These are phyloP conservation scores for Aegilops tauschii DNA, from an alignment of 176 grass and related monocot species.

Conservation along the genomic window DNA sequence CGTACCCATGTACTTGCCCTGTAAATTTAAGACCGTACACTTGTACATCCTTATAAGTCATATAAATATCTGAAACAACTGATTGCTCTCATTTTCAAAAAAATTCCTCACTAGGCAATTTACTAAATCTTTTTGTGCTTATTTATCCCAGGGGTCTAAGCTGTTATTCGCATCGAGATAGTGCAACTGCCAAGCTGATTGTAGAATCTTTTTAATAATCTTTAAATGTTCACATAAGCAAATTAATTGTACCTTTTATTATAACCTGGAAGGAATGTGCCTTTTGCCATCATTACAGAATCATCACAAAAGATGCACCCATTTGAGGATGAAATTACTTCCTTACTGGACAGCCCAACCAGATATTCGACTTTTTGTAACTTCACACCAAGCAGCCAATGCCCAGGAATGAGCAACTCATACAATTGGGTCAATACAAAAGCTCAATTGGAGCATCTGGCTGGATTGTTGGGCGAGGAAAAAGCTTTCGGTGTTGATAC, in stretches of 20 bases:
- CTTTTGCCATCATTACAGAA: constrained; percentile 44
- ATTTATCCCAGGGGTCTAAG: neutral
- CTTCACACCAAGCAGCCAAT: constrained; percentile 31
- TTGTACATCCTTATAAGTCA: neutral
- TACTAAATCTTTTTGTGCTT: constrained; percentile 1
- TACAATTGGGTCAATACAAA: constrained; percentile 85
- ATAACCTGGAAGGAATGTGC: neutral
- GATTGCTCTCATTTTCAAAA: neutral
- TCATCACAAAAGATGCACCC: constrained; percentile 64
- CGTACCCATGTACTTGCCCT: neutral
- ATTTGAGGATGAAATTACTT: constrained; percentile 69
- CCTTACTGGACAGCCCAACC: constrained; percentile 57
- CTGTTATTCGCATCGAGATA: neutral
- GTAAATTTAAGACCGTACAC: neutral
- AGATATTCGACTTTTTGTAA: constrained; percentile 20
- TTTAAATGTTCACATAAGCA: neutral
- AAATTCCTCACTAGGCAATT: neutral
- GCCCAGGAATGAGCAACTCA: constrained; percentile 36
- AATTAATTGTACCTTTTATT: neutral
- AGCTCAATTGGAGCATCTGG: constrained; percentile 59
- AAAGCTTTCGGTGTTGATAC: constrained; percentile 82
- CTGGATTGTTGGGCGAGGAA: constrained; percentile 46
- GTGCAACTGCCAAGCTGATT: neutral
- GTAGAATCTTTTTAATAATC: neutral
- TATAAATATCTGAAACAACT: constrained; percentile 8